Evolutionary conservation across 1,284 basidiomycete genomes (phyloP).

Genomic region (Apiotrichum veenhuisii): DNA sequence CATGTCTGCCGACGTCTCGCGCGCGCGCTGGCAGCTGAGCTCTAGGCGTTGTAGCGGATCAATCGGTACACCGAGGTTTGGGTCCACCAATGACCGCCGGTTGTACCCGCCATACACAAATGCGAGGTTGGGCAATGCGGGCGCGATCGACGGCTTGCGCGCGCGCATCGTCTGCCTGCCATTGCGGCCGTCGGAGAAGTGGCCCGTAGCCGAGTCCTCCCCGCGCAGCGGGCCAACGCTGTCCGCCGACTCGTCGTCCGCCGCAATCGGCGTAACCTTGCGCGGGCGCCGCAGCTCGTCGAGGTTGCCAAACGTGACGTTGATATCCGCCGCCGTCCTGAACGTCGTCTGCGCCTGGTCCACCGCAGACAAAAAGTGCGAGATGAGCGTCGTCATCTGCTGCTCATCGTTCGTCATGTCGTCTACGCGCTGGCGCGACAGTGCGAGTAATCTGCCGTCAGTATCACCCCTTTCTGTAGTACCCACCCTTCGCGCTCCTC

Average conservation of each 20-base stretch:
- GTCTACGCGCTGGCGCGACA: background rate
- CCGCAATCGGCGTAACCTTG: background rate
- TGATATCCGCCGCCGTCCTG: slow-evolving; percentile 28
- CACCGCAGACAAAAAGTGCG: slow-evolving; percentile 31
- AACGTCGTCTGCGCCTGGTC: slow-evolving; percentile 29
- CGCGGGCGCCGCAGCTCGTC: slow-evolving; percentile 6
- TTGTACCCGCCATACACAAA: slow-evolving; percentile 26
- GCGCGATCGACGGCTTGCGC: slow-evolving; percentile 7
- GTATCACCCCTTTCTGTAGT: background rate
- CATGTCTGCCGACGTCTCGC: slow-evolving; percentile 8
- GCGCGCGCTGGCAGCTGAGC: slow-evolving; percentile 18
- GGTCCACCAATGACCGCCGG: slow-evolving; percentile 29
- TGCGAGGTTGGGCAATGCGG: slow-evolving; percentile 11
- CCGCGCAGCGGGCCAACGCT: slow-evolving; percentile 9
- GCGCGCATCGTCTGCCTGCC: background rate
- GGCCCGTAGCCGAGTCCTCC: background rate
- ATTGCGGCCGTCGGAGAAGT: slow-evolving; percentile 1
- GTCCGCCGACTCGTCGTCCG: background rate
- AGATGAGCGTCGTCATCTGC: slow-evolving; percentile 26
- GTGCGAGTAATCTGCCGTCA: slow-evolving; percentile 5
- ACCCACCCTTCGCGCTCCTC: slow-evolving; percentile 11
- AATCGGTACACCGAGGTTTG: slow-evolving; percentile 20
- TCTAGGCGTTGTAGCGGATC: slow-evolving; percentile 31
- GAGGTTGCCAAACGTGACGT: slow-evolving; percentile 23
- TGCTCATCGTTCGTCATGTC: background rate